phyloP scores from a whole-genome alignment of 768 basidiomycete genomes.

The Dacryopinax primogenitus region DNA sequence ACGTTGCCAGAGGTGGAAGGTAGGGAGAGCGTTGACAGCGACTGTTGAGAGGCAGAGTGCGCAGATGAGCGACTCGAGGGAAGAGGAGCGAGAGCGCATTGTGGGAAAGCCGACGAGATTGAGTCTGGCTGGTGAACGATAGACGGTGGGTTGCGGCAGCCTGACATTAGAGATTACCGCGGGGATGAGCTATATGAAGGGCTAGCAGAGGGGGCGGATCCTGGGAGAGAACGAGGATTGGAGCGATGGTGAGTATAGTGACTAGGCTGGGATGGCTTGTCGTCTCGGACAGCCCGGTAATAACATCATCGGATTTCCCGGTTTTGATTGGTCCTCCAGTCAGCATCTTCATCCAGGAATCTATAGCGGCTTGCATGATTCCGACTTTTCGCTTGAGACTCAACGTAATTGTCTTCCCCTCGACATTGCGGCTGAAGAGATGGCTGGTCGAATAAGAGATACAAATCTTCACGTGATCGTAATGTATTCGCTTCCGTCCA shows the following conservation, averaged over 20 bases:
- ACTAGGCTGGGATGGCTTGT: not conserved
- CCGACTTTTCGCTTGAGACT: constrained; percentile 3
- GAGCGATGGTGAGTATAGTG: not conserved
- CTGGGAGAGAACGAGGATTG: not conserved
- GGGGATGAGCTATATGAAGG: not conserved
- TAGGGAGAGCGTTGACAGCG: not conserved
- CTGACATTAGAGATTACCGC: not conserved
- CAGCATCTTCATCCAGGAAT: not conserved
- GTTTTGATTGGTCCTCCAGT: not conserved
- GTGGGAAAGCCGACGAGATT: not conserved
- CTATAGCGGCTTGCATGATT: not conserved
- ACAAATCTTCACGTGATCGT: too few species aligned
- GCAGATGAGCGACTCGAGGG: constrained; percentile 5
- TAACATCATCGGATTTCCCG: not conserved
- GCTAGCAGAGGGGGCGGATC: not conserved
- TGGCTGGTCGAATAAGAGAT: not conserved
- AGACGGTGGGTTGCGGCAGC: not conserved
- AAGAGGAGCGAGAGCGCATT: constrained; percentile 4
- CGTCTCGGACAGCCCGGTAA: not conserved
- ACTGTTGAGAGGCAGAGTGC: not conserved
- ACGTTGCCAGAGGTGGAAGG: not conserved
- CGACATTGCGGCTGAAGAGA: not conserved
- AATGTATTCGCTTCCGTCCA: not conserved
- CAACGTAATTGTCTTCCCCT: not conserved
- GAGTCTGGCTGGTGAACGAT: not conserved